Evolutionary conservation across 148 eudicot species (phyloP).

Genomic region (Hydrangea macrophylla): DNA sequence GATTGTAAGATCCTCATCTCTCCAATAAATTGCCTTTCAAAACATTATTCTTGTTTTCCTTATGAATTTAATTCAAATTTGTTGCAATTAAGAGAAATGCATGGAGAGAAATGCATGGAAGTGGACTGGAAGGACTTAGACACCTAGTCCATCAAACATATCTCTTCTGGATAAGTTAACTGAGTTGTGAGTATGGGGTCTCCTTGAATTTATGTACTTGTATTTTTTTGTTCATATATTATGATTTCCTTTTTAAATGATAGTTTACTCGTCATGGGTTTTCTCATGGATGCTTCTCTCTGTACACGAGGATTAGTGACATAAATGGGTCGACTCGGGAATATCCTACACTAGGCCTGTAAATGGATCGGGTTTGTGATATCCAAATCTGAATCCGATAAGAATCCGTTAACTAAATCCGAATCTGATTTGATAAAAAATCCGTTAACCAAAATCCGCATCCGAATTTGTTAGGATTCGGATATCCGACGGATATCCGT

Average conservation of each 20-base stretch:
- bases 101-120: constrained; percentile 69
- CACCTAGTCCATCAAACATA: constrained; percentile 60
- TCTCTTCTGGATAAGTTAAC: constrained; percentile 38
- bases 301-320: constrained; percentile 69
- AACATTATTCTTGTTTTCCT: background rate
- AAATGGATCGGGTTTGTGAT: too few species aligned
- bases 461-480: too few species aligned
- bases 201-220: too few species aligned
- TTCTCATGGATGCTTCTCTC: too few species aligned
- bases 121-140: constrained; percentile 72
- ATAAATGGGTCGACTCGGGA: constrained; percentile 41
- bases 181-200: constrained; percentile 49
- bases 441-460: too few species aligned
- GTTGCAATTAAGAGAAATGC: constrained; percentile 59
- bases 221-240: too few species aligned
- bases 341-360: constrained; percentile 51
- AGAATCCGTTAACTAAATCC: too few species aligned
- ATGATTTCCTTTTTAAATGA: too few species aligned
- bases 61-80: constrained; percentile 1
- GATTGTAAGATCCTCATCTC: constrained; percentile 50
- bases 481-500: too few species aligned
- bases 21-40: background rate
- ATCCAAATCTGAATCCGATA: too few species aligned
- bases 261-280: too few species aligned
- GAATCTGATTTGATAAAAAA: too few species aligned